Base-by-base conservation (phyloP, 2,329 filamentous ascomycete genomes). In the Trichoderma oligosporum region DNA sequence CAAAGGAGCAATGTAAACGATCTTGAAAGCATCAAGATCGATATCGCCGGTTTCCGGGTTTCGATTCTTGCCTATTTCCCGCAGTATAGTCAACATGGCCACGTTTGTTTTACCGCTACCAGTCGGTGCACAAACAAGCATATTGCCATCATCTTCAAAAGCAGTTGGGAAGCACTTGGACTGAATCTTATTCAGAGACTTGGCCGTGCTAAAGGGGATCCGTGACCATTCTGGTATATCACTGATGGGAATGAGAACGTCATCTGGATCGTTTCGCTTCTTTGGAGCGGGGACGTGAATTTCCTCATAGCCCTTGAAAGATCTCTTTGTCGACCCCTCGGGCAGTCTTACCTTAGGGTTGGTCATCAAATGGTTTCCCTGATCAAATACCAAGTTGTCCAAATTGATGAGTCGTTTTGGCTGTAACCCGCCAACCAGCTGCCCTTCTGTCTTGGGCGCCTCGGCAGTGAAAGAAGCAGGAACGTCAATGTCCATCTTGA, bases 291-390 rank as follows among this genome's bases (percentile, higher is more conserved):
- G 94, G 4, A 99, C 92, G 69, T 99, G 94, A 58, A 97, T 97
- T 69, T 99, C 94, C 73, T 99, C 94, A 65, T 97, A 99, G 31
- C 94, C 94, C 73, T 99, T 99, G 76, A 97, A 97, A 0, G 89
- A 91, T 46, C 91, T 84, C 73, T 97, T 97, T 0, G 90, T 97
- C 2, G 94, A 96, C 9, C 94, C 94, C 70, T 96, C 91, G 0
- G 94, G 94, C 18, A 99, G 80, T 61, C 89, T 88, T 45, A 99
- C 94, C 69, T 91, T 97, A 6, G 91, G 89, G 66, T 99, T 99
- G n/a, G 94, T 97, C 93, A 97, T 99, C 41, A 99, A 81, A 76
- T 99, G 94, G 67, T 97, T 99, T 53, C 94, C 94, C 73, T 97
- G 93, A 65, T 97, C 94, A 69, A 99, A 99, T 36, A 97, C 83